These are phyloP conservation scores for Exophiala aquamarina DNA, from an alignment of 2,329 filamentous ascomycete species.

Conservation along the genomic window DNA sequence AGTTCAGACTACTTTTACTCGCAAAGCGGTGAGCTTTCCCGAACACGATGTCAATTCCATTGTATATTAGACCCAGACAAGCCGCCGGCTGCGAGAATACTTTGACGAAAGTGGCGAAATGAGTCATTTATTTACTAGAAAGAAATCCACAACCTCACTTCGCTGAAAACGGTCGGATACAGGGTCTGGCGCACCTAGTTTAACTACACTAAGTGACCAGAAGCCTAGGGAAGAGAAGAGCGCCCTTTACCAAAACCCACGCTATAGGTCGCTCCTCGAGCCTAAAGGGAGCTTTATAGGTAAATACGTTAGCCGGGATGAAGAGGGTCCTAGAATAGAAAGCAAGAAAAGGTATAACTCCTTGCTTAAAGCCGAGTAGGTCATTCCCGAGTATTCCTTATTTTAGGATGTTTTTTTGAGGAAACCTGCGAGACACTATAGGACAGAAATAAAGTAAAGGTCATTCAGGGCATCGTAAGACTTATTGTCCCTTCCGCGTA, in stretches of 20 bases:
- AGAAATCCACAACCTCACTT: constrained; percentile 23
- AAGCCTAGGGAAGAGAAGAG: constrained; percentile 25
- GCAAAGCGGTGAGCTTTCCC: no score
- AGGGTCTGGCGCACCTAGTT: constrained; percentile 18
- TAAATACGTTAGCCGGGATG: constrained; percentile 12
- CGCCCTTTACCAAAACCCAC: constrained; percentile 20
- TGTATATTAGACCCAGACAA: constrained; percentile 29
- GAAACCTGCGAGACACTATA: constrained; percentile 32
- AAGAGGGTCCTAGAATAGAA: constrained; percentile 26
- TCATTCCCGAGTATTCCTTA: constrained; percentile 30
- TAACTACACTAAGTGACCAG: constrained; percentile 27
- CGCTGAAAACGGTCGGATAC: constrained; percentile 25
- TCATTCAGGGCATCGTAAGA: constrained; percentile 37
- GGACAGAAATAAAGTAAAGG: constrained; percentile 35
- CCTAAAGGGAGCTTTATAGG: constrained; percentile 26
- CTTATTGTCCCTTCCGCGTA: constrained; percentile 41
- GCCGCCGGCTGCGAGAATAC: constrained; percentile 31
- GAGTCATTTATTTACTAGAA: constrained; percentile 34
- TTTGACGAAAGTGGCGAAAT: constrained; percentile 28
- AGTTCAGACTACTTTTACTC: no score
- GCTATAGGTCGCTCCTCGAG: constrained; percentile 19
- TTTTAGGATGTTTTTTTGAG: constrained; percentile 38
- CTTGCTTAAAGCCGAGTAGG: constrained; percentile 31
- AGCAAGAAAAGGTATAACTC: constrained; percentile 29
- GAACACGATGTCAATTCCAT: constrained; percentile 30